Percentiles rank a stretch among this genome's conserved stretches.
These are phyloP conservation scores for Kregervanrija pseudodelftensis DNA, from an alignment of 805 yeast genomes.

Conservation along the genomic window DNA sequence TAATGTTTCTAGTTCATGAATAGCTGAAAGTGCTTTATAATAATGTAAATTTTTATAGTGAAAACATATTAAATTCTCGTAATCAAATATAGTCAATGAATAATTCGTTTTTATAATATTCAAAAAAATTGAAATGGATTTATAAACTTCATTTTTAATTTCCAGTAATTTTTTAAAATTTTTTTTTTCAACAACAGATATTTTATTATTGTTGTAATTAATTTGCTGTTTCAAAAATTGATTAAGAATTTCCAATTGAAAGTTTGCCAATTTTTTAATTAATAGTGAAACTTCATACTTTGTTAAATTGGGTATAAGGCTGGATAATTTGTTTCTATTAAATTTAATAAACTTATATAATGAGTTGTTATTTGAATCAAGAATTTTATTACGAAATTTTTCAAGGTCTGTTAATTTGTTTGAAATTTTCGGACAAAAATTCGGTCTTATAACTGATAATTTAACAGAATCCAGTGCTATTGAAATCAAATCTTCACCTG, in stretches of 20 bases:
- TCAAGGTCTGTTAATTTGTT: not conserved
- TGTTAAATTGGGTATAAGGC: too few species aligned
- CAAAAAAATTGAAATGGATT: too few species aligned
- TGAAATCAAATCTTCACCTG: not conserved
- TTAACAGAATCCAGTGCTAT: not conserved
- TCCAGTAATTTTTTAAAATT: too few species aligned
- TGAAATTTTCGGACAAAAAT: not conserved
- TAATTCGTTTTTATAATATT: too few species aligned
- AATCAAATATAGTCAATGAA: conserved; percentile 14
- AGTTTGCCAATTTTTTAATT: conserved; percentile 10
- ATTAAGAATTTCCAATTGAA: conserved; percentile 8
- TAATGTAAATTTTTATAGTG: conserved; percentile 13
- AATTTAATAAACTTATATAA: too few species aligned
- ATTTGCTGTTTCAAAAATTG: conserved; percentile 11
- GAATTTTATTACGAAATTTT: too few species aligned
- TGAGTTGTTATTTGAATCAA: too few species aligned
- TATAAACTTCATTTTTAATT: too few species aligned
- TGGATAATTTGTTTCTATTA: too few species aligned
- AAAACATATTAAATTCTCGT: conserved; percentile 19
- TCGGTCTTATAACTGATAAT: not conserved
- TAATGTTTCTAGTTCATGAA: too few species aligned
- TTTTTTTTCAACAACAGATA: too few species aligned
- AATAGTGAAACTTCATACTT: conserved; percentile 9
- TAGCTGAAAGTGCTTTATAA: conserved; percentile 5
- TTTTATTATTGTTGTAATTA: too few species aligned